A percentile compares a stretch with the other conserved stretches of the same genome.
Conservation (phyloP, 768 basidiomycete species). For the Macrolepiota fuliginosa region DNA sequence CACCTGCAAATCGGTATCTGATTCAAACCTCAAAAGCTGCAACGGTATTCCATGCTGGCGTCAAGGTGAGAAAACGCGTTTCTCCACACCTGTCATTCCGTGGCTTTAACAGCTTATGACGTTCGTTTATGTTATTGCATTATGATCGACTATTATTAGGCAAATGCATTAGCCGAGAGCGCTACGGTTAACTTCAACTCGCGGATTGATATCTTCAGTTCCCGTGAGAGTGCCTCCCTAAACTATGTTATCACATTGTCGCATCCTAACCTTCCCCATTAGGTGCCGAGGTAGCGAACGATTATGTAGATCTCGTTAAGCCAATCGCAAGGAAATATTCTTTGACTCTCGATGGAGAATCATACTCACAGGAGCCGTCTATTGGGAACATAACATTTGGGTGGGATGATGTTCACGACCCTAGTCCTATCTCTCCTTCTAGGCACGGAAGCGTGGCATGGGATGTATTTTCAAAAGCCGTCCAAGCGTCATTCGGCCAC, state of each 20-base stretch:
- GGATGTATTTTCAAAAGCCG: constrained; percentile 23
- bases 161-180: constrained; percentile 26
- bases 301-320: constrained; percentile 19
- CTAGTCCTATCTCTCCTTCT: constrained; percentile 27
- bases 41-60: constrained; percentile 26
- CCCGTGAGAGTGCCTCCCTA: constrained; percentile 17
- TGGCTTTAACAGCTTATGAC: neutral
- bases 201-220: constrained; percentile 26
- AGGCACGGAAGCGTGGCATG: constrained; percentile 20
- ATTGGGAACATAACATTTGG: constrained; percentile 26
- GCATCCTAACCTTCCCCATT: neutral
- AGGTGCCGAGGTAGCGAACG: constrained; percentile 20
- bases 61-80: constrained; percentile 21
- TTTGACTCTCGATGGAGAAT: constrained; percentile 18
- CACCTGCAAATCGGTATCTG: constrained; percentile 23
- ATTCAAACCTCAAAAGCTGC: constrained; percentile 29
- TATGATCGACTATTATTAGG: constrained; percentile 15
- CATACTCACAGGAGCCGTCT: constrained; percentile 16
- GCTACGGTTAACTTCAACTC: constrained; percentile 26
- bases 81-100: neutral
- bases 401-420: constrained; percentile 18
- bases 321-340: constrained; percentile 26
- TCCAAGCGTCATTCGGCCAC: constrained; percentile 26
- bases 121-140: neutral
- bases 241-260: neutral